These are phyloP conservation scores for Cyphellophora attinorum DNA, from an alignment of 2,329 filamentous ascomycete genomes.

Conservation along the genomic window DNA sequence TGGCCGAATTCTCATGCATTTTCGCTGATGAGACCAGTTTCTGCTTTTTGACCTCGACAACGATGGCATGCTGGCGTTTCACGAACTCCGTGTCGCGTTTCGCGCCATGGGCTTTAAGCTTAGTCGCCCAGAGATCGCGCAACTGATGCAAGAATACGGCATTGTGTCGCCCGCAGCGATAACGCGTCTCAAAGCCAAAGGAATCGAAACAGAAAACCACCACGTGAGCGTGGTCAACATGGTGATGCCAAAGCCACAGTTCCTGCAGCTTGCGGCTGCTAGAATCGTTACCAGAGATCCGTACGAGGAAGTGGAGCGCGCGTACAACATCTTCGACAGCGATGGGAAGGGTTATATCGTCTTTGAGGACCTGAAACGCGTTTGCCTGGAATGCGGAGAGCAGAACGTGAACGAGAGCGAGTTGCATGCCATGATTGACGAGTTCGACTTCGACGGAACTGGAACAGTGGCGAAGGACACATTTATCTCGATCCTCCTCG, in stretches of 20 bases:
- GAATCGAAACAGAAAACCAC: conserved; percentile 36
- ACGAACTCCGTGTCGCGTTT: conserved; percentile 93
- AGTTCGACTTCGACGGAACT: conserved; percentile 91
- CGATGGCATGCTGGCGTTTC: conserved; percentile 88
- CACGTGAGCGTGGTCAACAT: conserved; percentile 58
- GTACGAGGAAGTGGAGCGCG: conserved; percentile 78
- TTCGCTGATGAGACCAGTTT: conserved; percentile 48
- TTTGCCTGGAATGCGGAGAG: conserved; percentile 85
- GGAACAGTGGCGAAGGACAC: conserved; percentile 60
- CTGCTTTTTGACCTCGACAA: conserved; percentile 94
- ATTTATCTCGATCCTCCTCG: conserved; percentile 58
- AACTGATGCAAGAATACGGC: conserved; percentile 72
- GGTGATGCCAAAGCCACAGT: conserved; percentile 61
- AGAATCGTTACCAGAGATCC: conserved; percentile 77
- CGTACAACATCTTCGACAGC: conserved; percentile 87
- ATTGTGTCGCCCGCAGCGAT: conserved; percentile 53
- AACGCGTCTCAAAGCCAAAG: conserved; percentile 19
- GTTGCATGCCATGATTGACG: conserved; percentile 90
- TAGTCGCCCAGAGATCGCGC: conserved; percentile 73
- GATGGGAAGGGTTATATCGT: conserved; percentile 87
- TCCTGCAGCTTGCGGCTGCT: conserved; percentile 67
- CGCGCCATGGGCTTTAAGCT: conserved; percentile 92
- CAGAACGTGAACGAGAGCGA: conserved; percentile 82
- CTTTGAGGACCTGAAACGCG: conserved; percentile 74
- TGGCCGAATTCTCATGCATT: too few relatives aligned